Evolutionary conservation across 805 yeast genomes (phyloP), one percentile per base, ranked within the genome.

Genomic region (Suhomyces emberorum): DNA sequence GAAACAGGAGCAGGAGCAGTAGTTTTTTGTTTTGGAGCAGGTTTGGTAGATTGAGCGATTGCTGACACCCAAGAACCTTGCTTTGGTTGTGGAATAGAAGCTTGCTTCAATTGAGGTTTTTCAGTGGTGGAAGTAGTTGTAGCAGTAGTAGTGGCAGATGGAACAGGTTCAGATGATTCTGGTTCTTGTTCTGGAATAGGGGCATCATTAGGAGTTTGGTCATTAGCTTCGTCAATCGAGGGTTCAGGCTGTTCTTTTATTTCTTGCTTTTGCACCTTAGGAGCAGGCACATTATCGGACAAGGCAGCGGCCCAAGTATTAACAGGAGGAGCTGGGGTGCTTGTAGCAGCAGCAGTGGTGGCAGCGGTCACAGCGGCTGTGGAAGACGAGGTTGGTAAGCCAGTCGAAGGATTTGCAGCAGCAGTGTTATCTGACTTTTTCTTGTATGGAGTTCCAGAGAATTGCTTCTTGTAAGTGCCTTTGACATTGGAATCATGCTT

Each of bases 21-120:
- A 21, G 26, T 28, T 27, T 34, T 33, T 35, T 47, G 35, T 26
- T 30, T 35, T 30, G 87, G 81, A 38, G 59, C 58, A 33, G 64
- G 59, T 49, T 65, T 65, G 16, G 16, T n/a, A 23, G 26, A 23
- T 28, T 71, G 72, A 37, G 70, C 61, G 35, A 81, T 81, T 49
- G 82, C 76, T 12, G 88, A 76, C 20, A 88, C 87, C 85, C 88
- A 81, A 4, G 87, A 70, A 51, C 69, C 65, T 46, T 66, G 57
- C 11, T 70, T 68, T 15, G 82, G 81, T 36, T 42, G 54, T 67
- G 78, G 51, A 70, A 59, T 32, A 59, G 63, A 17, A 72, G 77
- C 52, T 59, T 64, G 51, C 38, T 55, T 54, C 39, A 54, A 54
- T 24, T 49, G 54, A 20, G 55, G 54, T 27, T 38, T 29, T 28